Evolutionary conservation across 768 basidiomycete species (phyloP).

Genomic region (Baorangia bicolor): DNA sequence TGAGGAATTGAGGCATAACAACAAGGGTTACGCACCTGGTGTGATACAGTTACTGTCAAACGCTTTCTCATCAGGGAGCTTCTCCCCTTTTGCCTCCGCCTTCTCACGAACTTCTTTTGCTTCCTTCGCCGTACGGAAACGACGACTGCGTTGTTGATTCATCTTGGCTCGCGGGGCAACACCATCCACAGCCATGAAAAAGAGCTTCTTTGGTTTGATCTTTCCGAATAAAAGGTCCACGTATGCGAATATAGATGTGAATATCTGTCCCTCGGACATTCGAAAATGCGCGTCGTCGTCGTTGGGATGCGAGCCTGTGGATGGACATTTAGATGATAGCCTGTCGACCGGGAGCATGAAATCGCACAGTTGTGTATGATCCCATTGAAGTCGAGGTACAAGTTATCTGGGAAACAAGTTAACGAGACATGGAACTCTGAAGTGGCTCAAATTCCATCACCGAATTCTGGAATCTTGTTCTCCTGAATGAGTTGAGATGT

Average conservation of each 20-base stretch:
- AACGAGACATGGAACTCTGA: constrained; percentile 1
- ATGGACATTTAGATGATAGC: neutral
- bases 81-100: constrained; percentile 86
- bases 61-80: constrained; percentile 88
- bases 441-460: constrained; percentile 38
- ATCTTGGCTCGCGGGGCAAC: constrained; percentile 98
- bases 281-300: constrained; percentile 96
- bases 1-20: neutral
- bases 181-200: constrained; percentile 99
- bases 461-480: constrained; percentile 99
- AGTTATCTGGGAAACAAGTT: constrained; percentile 56
- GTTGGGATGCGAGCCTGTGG: constrained; percentile 86
- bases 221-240: constrained; percentile 95
- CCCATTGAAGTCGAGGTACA: constrained; percentile 93
- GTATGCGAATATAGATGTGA: constrained; percentile 94
- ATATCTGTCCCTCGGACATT: constrained; percentile 95
- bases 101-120: constrained; percentile 83
- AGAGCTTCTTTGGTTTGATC: constrained; percentile 96
- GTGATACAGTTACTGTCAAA: constrained; percentile 99
- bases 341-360: neutral
- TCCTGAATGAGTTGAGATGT: constrained; percentile 97
- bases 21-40: constrained; percentile 62
- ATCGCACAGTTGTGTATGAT: constrained; percentile 81
- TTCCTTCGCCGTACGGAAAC: constrained; percentile 94
- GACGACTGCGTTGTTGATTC: constrained; percentile 95